Percentiles rank a stretch among this genome's conserved stretches.
Evolutionary conservation across 257 asterid species (phyloP).

Genomic region (Ilex aquifolium): DNA sequence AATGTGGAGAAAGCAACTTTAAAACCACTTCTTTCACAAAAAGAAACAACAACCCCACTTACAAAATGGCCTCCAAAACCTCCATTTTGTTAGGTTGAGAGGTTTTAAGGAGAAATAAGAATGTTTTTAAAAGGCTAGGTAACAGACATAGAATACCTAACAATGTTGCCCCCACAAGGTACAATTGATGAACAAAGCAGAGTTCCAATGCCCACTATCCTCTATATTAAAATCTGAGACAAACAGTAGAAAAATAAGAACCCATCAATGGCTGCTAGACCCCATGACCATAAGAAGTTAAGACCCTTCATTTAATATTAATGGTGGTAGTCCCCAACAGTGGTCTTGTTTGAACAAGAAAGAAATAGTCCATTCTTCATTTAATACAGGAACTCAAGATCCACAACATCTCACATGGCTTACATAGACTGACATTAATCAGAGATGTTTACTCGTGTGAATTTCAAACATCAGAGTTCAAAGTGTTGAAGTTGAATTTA

Average conservation of each 20-base stretch:
- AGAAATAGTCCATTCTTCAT: conserved; percentile 29
- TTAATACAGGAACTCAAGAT: conserved; percentile 28
- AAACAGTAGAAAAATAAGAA: too few species aligned
- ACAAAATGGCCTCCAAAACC: neutral
- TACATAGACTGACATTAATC: conserved; percentile 11
- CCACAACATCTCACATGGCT: conserved; percentile 41
- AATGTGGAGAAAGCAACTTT: neutral
- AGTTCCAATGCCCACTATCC: too few species aligned
- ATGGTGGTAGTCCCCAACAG: conserved; percentile 19
- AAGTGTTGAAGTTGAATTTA: conserved; percentile 8
- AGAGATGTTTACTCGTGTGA: conserved; percentile 16
- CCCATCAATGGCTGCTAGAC: neutral
- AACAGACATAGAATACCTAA: neutral
- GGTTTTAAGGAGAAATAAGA: neutral
- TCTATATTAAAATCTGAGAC: too few species aligned
- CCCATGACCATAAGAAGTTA: conserved; percentile 15
- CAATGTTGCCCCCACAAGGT: neutral
- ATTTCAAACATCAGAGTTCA: conserved; percentile 2
- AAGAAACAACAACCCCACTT: neutral
- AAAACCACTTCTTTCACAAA: neutral
- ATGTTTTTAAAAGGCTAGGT: neutral
- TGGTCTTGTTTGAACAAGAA: conserved; percentile 19
- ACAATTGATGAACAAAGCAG: too few species aligned
- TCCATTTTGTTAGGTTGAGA: neutral
- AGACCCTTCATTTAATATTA: conserved; percentile 18